phyloP scores from a whole-genome alignment of 2,329 filamentous ascomycete genomes.

The Penicillium corylophilum region DNA sequence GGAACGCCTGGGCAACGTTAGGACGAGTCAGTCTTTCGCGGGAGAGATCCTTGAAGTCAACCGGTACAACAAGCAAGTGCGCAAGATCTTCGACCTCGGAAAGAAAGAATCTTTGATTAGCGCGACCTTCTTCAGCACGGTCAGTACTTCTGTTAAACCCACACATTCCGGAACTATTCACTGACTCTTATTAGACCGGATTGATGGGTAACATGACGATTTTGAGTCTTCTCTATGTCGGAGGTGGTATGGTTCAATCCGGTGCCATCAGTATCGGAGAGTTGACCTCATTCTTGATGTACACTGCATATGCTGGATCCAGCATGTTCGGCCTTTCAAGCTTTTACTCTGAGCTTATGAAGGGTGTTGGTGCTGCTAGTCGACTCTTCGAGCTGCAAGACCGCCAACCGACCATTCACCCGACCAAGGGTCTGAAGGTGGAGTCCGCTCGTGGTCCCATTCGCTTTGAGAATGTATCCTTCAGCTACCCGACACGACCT shows the following conservation, averaged over 20 bases:
- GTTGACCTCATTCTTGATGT: conserved; percentile 96
- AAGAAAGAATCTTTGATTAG: conserved; percentile 83
- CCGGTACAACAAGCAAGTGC: conserved; percentile 88
- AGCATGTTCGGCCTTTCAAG: conserved; percentile 91
- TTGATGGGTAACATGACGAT: conserved; percentile 97
- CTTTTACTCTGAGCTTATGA: conserved; percentile 99
- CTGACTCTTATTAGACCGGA: conserved; percentile 62
- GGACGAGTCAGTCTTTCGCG: conserved; percentile 93
- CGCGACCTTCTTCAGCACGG: conserved; percentile 79
- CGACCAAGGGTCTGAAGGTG: conserved; percentile 78
- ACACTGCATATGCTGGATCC: conserved; percentile 81
- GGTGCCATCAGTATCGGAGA: conserved; percentile 89
- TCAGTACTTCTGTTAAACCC: conserved; percentile 28
- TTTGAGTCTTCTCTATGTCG: conserved; percentile 82
- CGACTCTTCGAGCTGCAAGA: conserved; percentile 95
- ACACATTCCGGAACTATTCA: background rate
- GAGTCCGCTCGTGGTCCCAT: conserved; percentile 84
- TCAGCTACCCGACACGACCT: conserved; percentile 90
- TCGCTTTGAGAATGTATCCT: conserved; percentile 79
- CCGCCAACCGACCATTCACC: conserved; percentile 78
- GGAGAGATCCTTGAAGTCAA: conserved; percentile 87
- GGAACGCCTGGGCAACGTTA: conserved; percentile 94
- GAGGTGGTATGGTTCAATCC: conserved; percentile 82
- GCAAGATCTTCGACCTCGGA: conserved; percentile 86
- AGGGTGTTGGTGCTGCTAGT: conserved; percentile 94